Evolutionary conservation across 1,139 yeast species (phyloP).

Genomic region (Suhomyces maxii): DNA sequence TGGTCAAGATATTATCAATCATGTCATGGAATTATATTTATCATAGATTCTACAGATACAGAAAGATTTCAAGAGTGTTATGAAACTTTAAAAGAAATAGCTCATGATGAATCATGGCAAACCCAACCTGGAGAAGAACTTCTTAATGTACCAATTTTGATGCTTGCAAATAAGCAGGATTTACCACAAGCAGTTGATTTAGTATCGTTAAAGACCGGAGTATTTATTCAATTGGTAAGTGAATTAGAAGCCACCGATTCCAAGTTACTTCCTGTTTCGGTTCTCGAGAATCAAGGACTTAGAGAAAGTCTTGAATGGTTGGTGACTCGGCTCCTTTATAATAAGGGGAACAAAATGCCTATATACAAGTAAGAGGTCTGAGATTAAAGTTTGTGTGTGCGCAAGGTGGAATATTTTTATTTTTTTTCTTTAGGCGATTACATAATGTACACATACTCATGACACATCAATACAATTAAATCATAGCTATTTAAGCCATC

Average conservation of each 20-base stretch:
- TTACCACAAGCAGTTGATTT: slow-evolving; percentile 70
- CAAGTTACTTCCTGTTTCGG: slow-evolving; percentile 86
- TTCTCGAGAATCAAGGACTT: slow-evolving; percentile 83
- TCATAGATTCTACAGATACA: slow-evolving; percentile 88
- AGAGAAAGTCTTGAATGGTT: slow-evolving; percentile 89
- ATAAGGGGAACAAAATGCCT: slow-evolving; percentile 76
- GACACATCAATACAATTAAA: no score
- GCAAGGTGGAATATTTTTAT: no score
- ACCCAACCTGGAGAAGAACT: slow-evolving; percentile 12
- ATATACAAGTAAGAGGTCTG: slow-evolving; percentile 30
- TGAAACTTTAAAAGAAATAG: slow-evolving; percentile 51
- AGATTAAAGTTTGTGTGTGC: no score
- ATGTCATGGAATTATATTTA: slow-evolving; percentile 89
- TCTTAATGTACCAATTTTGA: slow-evolving; percentile 79
- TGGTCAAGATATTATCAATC: slow-evolving; percentile 86
- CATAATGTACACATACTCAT: not conserved
- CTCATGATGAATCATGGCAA: slow-evolving; percentile 44
- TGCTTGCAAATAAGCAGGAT: slow-evolving; percentile 96
- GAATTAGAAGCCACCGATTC: slow-evolving; percentile 87
- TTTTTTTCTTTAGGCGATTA: no score
- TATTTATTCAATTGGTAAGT: slow-evolving; percentile 75
- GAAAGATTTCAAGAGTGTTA: slow-evolving; percentile 82
- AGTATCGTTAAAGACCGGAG: slow-evolving; percentile 78
- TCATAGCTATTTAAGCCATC: no score
- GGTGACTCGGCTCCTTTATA: slow-evolving; percentile 70